Evolutionary conservation across 2,329 filamentous ascomycete genomes (phyloP).

Genomic region (Aureobasidium sp.): DNA sequence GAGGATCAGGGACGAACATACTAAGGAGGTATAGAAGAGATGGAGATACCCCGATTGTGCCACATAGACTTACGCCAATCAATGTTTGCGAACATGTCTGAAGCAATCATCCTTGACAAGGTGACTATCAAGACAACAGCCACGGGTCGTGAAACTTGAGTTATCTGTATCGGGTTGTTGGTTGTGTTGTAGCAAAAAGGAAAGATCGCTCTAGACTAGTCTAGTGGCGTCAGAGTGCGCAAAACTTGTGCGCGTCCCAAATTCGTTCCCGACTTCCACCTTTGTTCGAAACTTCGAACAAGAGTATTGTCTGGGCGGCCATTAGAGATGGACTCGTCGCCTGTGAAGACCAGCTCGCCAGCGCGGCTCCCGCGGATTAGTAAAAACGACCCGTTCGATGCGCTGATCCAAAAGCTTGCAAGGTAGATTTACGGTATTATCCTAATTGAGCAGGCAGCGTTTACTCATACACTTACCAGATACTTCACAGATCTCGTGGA

Average conservation of each 20-base stretch:
- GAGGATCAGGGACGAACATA: background rate
- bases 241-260: background rate
- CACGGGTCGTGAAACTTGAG: background rate
- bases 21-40: background rate
- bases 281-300: background rate
- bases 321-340: background rate
- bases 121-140: background rate
- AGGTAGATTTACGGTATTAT: conserved; percentile 34
- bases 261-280: background rate
- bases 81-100: background rate
- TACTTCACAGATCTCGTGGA: conserved; percentile 55
- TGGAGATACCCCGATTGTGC: conserved; percentile 1
- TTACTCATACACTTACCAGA: conserved; percentile 31
- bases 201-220: background rate
- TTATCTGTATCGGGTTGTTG: background rate
- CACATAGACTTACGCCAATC: background rate
- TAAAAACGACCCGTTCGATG: conserved; percentile 51
- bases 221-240: conserved; percentile 1
- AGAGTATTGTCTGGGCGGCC: background rate
- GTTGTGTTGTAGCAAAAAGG: background rate
- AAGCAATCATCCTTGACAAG: background rate
- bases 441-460: background rate
- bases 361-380: conserved; percentile 35
- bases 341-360: background rate
- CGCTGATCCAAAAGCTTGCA: conserved; percentile 59